Base-by-base conservation (phyloP, 768 basidiomycete species). In the Boletus patriciae region DNA sequence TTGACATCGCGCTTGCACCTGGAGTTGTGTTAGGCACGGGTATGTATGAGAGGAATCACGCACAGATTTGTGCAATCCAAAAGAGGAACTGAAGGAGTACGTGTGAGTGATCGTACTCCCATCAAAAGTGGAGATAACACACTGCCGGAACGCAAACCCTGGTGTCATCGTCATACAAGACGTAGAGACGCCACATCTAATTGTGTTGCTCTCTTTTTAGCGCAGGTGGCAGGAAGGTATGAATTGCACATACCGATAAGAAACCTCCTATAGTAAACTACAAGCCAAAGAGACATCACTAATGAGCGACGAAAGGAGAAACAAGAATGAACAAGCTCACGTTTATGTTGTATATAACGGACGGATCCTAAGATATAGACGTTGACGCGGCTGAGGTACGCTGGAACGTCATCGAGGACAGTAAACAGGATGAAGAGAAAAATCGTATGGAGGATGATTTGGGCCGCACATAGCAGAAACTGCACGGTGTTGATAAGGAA, bases 171-270 rank as follows among this genome's bases (percentile, higher is more conserved):
- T 58, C 61, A 40, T 60, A 69, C 40, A 68, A 27, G 10, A 65
- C 36, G 38, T 51, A 69, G 46, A 68, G 57, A 16, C 65, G 68
- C 65, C 65, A 70, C 4, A 67, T 59, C 66, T 64, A 25, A 34
- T 18, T 1, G 12, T 21, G 12, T 21, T 15, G 15, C 15, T 31
- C 34, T 25, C 15, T 10, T 16, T 19, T 54, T 1, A 54, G 43
- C 38, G 15, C 6, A 12, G 15, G 33, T 34, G 9, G 11, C 25
- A 45, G 0, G 3, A 18, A 33, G 31, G 48, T 4, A 40, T 2
- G n/a, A 41, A 9, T 8, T 12, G 44, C 9, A 63, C 66, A 6
- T 6, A 68, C 66, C 50, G 68, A 56, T n/a, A 70, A 33, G 7
- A 60, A 38, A 1, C 60, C 59, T 36, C 57, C 50, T 29, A 50